These are phyloP conservation scores for Porphyridium purpureum DNA, from an alignment of 23 red algal species.

Conservation along the genomic window DNA sequence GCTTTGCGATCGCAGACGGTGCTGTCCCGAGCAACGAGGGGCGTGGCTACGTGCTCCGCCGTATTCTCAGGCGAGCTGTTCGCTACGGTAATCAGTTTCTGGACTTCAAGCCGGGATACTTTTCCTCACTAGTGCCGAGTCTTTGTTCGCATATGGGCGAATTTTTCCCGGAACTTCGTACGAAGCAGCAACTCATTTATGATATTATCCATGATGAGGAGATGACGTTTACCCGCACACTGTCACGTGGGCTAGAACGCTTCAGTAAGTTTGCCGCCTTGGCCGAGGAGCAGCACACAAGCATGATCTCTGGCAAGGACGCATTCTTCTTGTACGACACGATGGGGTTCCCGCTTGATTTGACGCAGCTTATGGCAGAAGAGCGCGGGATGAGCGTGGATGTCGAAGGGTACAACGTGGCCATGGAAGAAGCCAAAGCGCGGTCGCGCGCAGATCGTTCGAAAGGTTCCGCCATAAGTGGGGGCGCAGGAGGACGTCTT, in stretches of 20 bases:
- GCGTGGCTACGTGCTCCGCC: slow-evolving; percentile 88
- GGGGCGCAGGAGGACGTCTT: slow-evolving; percentile 29
- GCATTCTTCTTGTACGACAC: slow-evolving; percentile 99
- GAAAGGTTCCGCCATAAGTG: slow-evolving; percentile 3
- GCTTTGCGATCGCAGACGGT: slow-evolving; percentile 89
- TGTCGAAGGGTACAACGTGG: slow-evolving; percentile 40
- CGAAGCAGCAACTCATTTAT: slow-evolving; percentile 42
- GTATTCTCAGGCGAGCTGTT: slow-evolving; percentile 82
- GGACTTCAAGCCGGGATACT: slow-evolving; percentile 35
- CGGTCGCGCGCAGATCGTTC: slow-evolving; percentile 56
- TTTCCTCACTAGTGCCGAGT: slow-evolving; percentile 44
- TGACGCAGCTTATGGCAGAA: slow-evolving; percentile 85
- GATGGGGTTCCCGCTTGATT: slow-evolving; percentile 97
- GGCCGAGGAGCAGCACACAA: background rate
- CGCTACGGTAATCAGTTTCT: slow-evolving; percentile 95
- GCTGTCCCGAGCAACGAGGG: slow-evolving; percentile 85
- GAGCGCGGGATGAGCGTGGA: slow-evolving; percentile 77
- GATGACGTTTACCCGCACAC: slow-evolving; percentile 56
- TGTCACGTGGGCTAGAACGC: slow-evolving; percentile 60
- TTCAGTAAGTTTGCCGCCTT: slow-evolving; percentile 1
- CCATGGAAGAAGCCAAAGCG: slow-evolving; percentile 43
- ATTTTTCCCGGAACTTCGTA: slow-evolving; percentile 69
- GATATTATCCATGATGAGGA: slow-evolving; percentile 78
- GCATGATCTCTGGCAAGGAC: slow-evolving; percentile 45
- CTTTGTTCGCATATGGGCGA: slow-evolving; percentile 32